Evolutionary conservation across 352 stramenopile genomes (phyloP).

Genomic region (Phytophthora kernoviae): DNA sequence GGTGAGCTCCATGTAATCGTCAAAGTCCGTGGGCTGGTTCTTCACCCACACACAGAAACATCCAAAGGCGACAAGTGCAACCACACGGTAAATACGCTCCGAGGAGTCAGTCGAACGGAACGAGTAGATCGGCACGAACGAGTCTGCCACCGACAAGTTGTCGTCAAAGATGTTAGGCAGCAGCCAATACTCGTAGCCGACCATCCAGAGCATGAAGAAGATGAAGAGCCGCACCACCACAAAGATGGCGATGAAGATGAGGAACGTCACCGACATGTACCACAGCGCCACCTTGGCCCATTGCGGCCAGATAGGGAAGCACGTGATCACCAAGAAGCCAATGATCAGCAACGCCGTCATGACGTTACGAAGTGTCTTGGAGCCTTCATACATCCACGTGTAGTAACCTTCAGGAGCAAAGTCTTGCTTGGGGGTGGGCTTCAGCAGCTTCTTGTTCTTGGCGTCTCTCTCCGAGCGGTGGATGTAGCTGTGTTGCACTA

Average conservation of each 20-base stretch:
- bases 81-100: constrained; percentile 95
- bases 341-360: constrained; percentile 97
- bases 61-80: constrained; percentile 92
- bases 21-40: constrained; percentile 99
- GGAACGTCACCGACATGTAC: constrained; percentile 98
- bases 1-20: constrained; percentile 98
- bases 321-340: constrained; percentile 97
- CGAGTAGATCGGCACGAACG: constrained; percentile 97
- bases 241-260: constrained; percentile 99
- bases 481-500: constrained; percentile 86
- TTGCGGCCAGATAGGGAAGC: constrained; percentile 99
- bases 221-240: constrained; percentile 94
- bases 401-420: constrained; percentile 98
- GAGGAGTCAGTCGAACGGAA: constrained; percentile 81
- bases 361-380: constrained; percentile 97
- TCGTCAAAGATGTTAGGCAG: constrained; percentile 99
- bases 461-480: constrained; percentile 86
- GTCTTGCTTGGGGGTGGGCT: constrained; percentile 83
- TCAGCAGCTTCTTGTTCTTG: constrained; percentile 89
- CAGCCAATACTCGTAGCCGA: constrained; percentile 98
- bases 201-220: constrained; percentile 97
- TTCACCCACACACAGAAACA: constrained; percentile 98
- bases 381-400: constrained; percentile 99
- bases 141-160: constrained; percentile 96
- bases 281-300: constrained; percentile 98